phyloP scores from a whole-genome alignment of 225 moss, liverwort and hornwort genomes.

The Marchantia paleacea region DNA sequence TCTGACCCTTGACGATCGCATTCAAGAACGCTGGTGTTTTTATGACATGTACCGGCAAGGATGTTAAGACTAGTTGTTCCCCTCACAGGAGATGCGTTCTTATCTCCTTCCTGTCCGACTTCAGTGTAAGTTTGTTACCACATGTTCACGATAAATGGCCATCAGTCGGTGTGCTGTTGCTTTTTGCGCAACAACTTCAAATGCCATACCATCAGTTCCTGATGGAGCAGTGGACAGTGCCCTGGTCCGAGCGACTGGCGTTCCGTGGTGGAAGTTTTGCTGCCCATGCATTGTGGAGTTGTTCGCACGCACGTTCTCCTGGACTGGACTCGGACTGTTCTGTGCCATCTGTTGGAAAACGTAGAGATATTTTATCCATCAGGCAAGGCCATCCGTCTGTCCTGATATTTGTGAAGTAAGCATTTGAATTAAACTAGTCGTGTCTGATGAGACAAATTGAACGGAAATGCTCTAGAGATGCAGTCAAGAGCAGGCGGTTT shows the following conservation, averaged over 20 bases:
- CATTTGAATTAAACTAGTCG: background rate
- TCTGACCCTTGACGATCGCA: background rate
- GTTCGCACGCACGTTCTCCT: background rate
- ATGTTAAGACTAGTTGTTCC: background rate
- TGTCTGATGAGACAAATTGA: background rate
- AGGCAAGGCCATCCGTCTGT: background rate
- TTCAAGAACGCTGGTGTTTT: background rate
- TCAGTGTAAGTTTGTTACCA: background rate
- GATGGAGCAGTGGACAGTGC: conserved; percentile 2
- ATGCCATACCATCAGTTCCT: background rate
- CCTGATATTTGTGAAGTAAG: background rate
- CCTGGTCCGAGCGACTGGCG: background rate
- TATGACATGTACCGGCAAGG: background rate
- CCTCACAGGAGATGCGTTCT: background rate
- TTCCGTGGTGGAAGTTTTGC: background rate
- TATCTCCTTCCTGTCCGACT: background rate
- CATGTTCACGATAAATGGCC: background rate
- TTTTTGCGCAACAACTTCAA: background rate
- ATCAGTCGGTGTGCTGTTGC: background rate
- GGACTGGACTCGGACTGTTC: conserved; percentile 1
- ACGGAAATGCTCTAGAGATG: no score
- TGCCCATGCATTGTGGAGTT: background rate
- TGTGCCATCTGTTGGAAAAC: background rate
- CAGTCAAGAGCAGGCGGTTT: background rate
- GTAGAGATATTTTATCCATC: background rate